These are phyloP conservation scores for carrot (Daucus carota) DNA, from an alignment of 129 eudicot species.

Conservation along the genomic window DNA sequence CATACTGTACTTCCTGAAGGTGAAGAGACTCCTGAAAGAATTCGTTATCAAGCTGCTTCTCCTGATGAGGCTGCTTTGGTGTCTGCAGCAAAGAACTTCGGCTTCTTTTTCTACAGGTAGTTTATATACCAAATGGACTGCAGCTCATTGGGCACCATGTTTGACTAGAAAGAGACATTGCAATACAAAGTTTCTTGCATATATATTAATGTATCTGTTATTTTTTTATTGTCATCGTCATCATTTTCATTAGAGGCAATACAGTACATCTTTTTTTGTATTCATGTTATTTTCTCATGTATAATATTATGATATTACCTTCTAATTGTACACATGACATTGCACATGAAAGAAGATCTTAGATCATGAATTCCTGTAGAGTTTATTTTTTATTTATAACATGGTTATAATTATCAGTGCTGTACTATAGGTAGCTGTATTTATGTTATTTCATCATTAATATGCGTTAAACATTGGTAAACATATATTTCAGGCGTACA, in stretches of 20 bases:
- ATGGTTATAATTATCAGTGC: background rate
- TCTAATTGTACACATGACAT: background rate
- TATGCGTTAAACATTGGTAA: background rate
- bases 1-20: slow-evolving; percentile 99
- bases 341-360: background rate
- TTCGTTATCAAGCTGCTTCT: slow-evolving; percentile 95
- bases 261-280: background rate
- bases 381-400: background rate
- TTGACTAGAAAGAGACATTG: too few species aligned
- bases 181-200: background rate
- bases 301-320: background rate
- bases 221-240: background rate
- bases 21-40: slow-evolving; percentile 89
- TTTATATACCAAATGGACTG: background rate
- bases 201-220: background rate
- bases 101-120: slow-evolving; percentile 93
- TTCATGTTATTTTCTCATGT: background rate
- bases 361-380: background rate
- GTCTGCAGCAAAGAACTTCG: slow-evolving; percentile 90
- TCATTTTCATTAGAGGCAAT: background rate
- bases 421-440: background rate
- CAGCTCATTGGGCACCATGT: background rate
- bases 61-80: slow-evolving; percentile 99
- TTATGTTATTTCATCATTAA: background rate
- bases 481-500: slow-evolving; percentile 54